Base-by-base conservation (phyloP, 1,139 yeast species). In the Hyphopichia khmerensis region DNA sequence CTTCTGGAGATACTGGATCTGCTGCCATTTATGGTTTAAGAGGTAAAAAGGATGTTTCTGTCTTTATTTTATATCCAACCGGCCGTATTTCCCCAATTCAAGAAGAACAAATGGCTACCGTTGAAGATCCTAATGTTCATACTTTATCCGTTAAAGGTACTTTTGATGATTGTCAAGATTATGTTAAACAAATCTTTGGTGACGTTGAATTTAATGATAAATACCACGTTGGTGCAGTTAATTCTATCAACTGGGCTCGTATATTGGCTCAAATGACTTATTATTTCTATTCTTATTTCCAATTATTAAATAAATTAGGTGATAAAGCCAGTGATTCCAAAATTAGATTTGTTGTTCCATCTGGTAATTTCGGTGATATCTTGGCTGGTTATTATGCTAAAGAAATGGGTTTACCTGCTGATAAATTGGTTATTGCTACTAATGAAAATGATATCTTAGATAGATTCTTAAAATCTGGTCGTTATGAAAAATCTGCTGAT, bases 211-310 rank as follows among this genome's bases (percentile, higher is more conserved):
- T 93, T 74, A 93, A 93, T 67, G 78, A 77, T 53, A 85, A 84
- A 65, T 87, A 90, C 69, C 96, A 91, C 58, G 87, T 93, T 45
- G 99, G 98, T 56, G 99, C 99, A 16, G 96, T 93, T 47, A 93
- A 93, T 71, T 91, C 98, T 40, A 93, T 93, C 64, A 93, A 93
- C 75, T 93, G 99, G 99, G 98, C 99, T 4, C 86, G 99, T 71
- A 93, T 93, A 52, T 77, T 93, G 55, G 97, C 99, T 35, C 99
- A 93, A 70, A 93, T 90, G 67, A 91, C 99, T 13, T 93, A 93
- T 69, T 93, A 93, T 72, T 91, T 89, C 75, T 83, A 87, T 67
- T 82, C 98, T 3, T 95, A 83, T 72, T 91, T 93, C 78, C 83
- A 83, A 60, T 75, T 90, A 47, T 59, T 65, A 48, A 80, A 79